Conservation (phyloP, 345 rosid species). For the Eucalyptus fibrosa region DNA sequence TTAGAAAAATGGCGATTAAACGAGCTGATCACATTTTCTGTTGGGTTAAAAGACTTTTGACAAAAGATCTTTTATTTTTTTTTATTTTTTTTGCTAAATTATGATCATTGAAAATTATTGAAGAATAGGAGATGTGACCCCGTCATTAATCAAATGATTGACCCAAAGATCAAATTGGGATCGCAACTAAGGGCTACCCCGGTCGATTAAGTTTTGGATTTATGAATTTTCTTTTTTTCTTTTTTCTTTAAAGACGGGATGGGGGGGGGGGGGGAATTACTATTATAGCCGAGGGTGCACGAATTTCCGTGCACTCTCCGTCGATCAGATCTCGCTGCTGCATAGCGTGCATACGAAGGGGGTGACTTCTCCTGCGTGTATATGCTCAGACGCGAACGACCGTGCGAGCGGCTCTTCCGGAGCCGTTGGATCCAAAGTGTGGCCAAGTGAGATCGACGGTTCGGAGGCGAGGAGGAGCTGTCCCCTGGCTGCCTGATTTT, state of each 20-base stretch:
- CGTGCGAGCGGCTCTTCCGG: not conserved
- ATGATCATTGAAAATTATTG: not conserved
- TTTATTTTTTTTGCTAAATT: not conserved
- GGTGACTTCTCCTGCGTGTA: not conserved
- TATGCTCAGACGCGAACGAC: not conserved
- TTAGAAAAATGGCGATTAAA: not conserved
- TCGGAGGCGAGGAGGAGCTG: not conserved
- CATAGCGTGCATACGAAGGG: not conserved
- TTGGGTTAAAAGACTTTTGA: rapidly evolving
- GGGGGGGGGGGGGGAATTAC: not conserved
- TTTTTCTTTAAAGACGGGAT: not conserved
- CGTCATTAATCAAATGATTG: not conserved
- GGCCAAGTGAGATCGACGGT: not conserved
- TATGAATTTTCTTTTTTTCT: not conserved
- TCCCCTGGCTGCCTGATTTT: not conserved
- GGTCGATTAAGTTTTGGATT: not conserved
- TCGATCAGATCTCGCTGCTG: not conserved
- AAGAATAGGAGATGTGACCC: not conserved
- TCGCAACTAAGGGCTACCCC: not conserved
- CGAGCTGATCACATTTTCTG: too few relatives aligned
- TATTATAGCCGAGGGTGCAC: not conserved
- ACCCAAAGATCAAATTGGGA: not conserved
- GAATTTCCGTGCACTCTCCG: not conserved
- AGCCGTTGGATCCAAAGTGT: not conserved
- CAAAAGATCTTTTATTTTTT: not conserved